These are phyloP conservation scores for Styphnolobium japonicum DNA, from an alignment of 306 rosid genomes.

Conservation along the genomic window DNA sequence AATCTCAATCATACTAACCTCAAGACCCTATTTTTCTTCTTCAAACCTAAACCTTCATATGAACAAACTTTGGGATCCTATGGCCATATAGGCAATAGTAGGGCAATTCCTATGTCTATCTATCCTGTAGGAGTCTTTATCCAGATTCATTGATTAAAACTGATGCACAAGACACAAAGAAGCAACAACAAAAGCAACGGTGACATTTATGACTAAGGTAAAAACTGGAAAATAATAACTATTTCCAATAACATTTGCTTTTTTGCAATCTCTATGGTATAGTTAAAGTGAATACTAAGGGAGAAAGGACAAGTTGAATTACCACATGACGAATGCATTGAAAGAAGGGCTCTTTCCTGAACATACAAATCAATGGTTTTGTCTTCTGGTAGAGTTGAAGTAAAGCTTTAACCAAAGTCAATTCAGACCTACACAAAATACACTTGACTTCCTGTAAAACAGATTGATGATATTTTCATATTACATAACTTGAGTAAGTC, in stretches of 20 bases:
- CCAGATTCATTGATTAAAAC: not conserved
- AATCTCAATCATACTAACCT: not conserved
- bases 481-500: not conserved
- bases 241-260: not conserved
- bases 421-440: slow-evolving; percentile 61
- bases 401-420: slow-evolving; percentile 89
- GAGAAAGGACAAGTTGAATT: slow-evolving; percentile 24
- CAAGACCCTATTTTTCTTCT: not conserved
- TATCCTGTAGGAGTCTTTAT: not conserved
- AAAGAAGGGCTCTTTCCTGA: slow-evolving; percentile 79
- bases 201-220: not conserved
- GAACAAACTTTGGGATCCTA: not conserved
- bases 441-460: not conserved
- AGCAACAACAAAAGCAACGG: not conserved
- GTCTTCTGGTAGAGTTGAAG: slow-evolving; percentile 86
- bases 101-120: not conserved
- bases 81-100: not conserved
- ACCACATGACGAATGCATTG: slow-evolving; percentile 94
- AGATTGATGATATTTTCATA: slow-evolving; percentile 15
- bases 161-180: not conserved
- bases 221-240: not conserved
- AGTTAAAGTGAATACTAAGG: too few species aligned
- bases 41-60: not conserved
- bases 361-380: slow-evolving; percentile 94
- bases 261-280: not conserved